These are phyloP conservation scores for Penicillium alfredii DNA, from an alignment of 495 filamentous ascomycete genomes.

Conservation along the genomic window DNA sequence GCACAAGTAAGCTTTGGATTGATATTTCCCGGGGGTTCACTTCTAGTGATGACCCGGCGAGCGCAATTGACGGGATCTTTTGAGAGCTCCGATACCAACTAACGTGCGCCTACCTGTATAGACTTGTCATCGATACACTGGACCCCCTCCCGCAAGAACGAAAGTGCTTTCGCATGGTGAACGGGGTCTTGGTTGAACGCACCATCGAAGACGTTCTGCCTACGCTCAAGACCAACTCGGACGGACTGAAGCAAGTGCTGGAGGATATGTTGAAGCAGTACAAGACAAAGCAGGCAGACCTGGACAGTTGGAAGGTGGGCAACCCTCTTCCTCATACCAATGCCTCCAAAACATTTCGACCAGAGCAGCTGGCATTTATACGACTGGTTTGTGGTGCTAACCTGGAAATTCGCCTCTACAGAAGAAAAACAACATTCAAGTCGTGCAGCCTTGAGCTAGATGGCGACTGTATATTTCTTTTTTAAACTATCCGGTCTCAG, in stretches of 20 bases:
- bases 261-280: conserved; percentile 96
- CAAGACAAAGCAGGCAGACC: conserved; percentile 85
- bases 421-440: conserved; percentile 99
- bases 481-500: conserved; percentile 3
- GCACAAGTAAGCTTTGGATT: conserved; percentile 71
- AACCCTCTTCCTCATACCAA: conserved; percentile 2
- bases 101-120: no score
- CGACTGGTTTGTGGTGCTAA: no score
- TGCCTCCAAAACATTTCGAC: conserved; percentile 7
- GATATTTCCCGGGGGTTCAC: no score
- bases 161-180: conserved; percentile 98
- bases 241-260: conserved; percentile 91
- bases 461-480: conserved; percentile 12
- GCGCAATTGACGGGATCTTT: no score
- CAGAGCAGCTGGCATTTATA: no score
- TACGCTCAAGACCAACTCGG: conserved; percentile 86
- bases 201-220: conserved; percentile 90
- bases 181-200: conserved; percentile 89
- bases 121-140: conserved; percentile 93
- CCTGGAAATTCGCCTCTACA: conserved; percentile 33
- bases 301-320: conserved; percentile 97
- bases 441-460: conserved; percentile 79
- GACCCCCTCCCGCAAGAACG: conserved; percentile 75
- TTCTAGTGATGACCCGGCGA: no score
- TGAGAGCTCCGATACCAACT: no score